phyloP scores from a whole-genome alignment of 306 rosid genomes.

The Hylodesmum podocarpum region DNA sequence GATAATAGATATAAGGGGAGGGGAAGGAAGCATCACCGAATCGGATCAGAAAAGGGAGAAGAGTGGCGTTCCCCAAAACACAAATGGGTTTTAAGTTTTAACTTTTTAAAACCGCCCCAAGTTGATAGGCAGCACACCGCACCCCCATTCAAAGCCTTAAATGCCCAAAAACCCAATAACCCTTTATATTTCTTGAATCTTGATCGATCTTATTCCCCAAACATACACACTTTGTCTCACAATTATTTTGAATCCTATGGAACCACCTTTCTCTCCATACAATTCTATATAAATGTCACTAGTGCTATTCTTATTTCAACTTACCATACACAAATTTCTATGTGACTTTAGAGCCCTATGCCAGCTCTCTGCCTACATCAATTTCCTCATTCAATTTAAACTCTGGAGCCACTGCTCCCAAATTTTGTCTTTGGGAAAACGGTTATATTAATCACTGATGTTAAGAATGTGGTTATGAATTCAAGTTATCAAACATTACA shows the following conservation, averaged over 20 bases:
- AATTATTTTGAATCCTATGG: neutral
- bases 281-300: neutral
- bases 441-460: neutral
- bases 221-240: neutral
- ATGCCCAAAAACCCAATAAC: neutral
- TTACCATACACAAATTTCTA: neutral
- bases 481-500: too few species aligned
- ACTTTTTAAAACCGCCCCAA: neutral
- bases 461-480: too few species aligned
- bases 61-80: neutral
- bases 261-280: neutral
- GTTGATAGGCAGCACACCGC: neutral
- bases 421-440: neutral
- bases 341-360: neutral
- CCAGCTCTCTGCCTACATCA: neutral
- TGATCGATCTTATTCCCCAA: neutral
- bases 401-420: neutral
- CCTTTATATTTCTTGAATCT: neutral
- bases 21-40: slow-evolving; percentile 27
- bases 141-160: neutral
- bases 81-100: neutral
- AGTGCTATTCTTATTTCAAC: neutral
- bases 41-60: slow-evolving; percentile 5
- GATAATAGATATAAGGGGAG: neutral
- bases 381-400: neutral